phyloP scores from a whole-genome alignment of 306 rosid genomes.

The Malus domestica region ASM211411v1 NC_041793.1:24745001-24745500 shows the following conservation, averaged over 20 bases:
- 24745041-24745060: slow-evolving; percentile 66
- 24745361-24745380: slow-evolving; percentile 50
- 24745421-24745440: slow-evolving; percentile 32
- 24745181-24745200: slow-evolving; percentile 88
- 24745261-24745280: slow-evolving; percentile 33
- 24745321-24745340: slow-evolving; percentile 61
- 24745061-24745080: slow-evolving; percentile 86
- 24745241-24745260: slow-evolving; percentile 30
- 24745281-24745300: slow-evolving; percentile 56
- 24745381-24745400: slow-evolving; percentile 62
- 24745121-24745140: slow-evolving; percentile 82
- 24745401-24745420: slow-evolving; percentile 40
- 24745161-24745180: slow-evolving; percentile 71
- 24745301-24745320: slow-evolving; percentile 84
- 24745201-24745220: slow-evolving; percentile 75
- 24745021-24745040: slow-evolving; percentile 94
- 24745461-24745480: slow-evolving; percentile 75
- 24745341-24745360: slow-evolving; percentile 45
- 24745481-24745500: slow-evolving; percentile 78
- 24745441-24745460: slow-evolving; percentile 50
- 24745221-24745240: slow-evolving; percentile 66
- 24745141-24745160: slow-evolving; percentile 64
- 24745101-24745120: slow-evolving; percentile 78
- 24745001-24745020: slow-evolving; percentile 85
- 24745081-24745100: slow-evolving; percentile 67